Conservation (phyloP, 2,329 filamentous ascomycete genomes). For the Didymella arachidicola region DNA sequence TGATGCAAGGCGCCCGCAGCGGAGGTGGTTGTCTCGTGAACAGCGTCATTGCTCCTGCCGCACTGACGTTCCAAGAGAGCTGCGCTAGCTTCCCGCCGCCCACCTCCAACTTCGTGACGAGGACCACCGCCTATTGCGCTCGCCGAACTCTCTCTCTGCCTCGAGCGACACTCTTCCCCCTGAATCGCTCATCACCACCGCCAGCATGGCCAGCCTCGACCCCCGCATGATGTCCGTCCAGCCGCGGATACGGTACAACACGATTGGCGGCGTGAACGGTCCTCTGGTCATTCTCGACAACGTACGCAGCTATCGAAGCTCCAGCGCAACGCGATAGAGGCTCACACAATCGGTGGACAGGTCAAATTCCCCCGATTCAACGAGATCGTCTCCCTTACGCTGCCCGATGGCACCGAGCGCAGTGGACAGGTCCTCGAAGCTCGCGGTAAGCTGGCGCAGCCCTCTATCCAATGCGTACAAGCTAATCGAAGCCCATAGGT, state of each 20-base stretch:
- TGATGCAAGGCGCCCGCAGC: not conserved
- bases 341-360: constrained; percentile 57
- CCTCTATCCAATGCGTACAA: not conserved
- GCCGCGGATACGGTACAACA: constrained; percentile 91
- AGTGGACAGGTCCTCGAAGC: constrained; percentile 97
- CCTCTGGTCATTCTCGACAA: constrained; percentile 97
- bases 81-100: constrained; percentile 33
- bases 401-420: constrained; percentile 92
- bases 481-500: constrained; percentile 62
- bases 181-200: constrained; percentile 33
- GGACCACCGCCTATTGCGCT: constrained; percentile 29
- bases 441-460: constrained; percentile 70
- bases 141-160: constrained; percentile 13
- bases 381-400: constrained; percentile 94
- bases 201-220: constrained; percentile 52
- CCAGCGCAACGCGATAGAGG: constrained; percentile 17
- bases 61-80: constrained; percentile 16
- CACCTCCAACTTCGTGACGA: constrained; percentile 33
- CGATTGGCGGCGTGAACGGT: constrained; percentile 96
- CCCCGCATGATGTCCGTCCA: constrained; percentile 66
- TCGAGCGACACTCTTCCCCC: constrained; percentile 30
- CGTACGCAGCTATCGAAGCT: constrained; percentile 62
- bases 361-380: constrained; percentile 98
- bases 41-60: constrained; percentile 16
- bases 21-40: constrained; percentile 1